These are phyloP conservation scores for Bjerkandera adusta DNA, from an alignment of 1,284 basidiomycete species.

Conservation along the genomic window DNA sequence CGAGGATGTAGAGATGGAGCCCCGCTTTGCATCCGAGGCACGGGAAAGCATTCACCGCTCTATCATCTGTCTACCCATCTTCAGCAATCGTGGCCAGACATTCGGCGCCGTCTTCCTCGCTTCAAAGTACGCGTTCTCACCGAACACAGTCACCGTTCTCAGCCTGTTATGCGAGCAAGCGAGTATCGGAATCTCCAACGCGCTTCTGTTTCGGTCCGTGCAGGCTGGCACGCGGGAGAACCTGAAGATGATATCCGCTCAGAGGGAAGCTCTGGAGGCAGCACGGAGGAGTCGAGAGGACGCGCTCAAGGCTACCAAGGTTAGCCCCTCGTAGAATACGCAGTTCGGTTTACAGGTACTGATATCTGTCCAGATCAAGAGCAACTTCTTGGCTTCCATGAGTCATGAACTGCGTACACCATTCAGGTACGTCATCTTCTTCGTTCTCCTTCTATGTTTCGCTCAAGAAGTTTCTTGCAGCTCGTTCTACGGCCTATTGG, in stretches of 20 bases:
- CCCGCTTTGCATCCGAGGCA: conserved; percentile 65
- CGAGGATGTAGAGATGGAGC: conserved; percentile 59
- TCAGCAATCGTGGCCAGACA: conserved; percentile 70
- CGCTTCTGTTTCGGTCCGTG: conserved; percentile 68
- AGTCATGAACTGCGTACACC: conserved; percentile 71
- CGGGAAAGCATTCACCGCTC: conserved; percentile 55
- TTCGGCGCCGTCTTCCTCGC: conserved; percentile 48
- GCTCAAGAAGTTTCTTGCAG: conserved; percentile 33
- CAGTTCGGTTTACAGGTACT: background rate
- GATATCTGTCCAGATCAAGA: conserved; percentile 55
- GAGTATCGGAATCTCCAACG: conserved; percentile 69
- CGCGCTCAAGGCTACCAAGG: conserved; percentile 70
- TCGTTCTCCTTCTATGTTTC: background rate
- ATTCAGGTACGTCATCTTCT: conserved; percentile 47
- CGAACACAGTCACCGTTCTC: conserved; percentile 57
- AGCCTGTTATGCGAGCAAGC: conserved; percentile 71
- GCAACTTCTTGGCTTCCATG: conserved; percentile 74
- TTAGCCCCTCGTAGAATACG: conserved; percentile 22
- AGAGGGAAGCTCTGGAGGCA: conserved; percentile 62
- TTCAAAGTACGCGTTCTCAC: conserved; percentile 61
- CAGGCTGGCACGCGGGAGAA: conserved; percentile 70
- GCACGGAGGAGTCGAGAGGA: conserved; percentile 67
- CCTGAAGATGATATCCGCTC: conserved; percentile 69
- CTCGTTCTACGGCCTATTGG: conserved; percentile 70
- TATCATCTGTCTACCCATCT: conserved; percentile 66